Evolutionary conservation across 495 filamentous ascomycete genomes (phyloP).

Genomic region (Trichocladium antarcticum): DNA sequence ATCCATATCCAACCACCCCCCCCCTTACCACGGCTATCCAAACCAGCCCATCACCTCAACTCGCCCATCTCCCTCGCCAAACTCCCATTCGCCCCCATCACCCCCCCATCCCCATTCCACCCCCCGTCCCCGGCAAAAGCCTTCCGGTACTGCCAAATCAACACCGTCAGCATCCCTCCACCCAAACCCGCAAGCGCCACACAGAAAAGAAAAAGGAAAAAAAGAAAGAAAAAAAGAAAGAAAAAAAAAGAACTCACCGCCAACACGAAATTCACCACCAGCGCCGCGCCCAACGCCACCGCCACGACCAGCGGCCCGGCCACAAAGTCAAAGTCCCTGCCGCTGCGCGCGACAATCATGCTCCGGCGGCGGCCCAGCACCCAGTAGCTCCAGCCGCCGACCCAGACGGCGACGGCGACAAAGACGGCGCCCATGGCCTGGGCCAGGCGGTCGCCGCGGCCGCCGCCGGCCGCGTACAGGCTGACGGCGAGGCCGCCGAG

Average conservation of each 20-base stretch:
- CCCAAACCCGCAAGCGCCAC: too few relatives aligned
- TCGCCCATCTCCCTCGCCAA: background rate
- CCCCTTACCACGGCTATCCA: background rate
- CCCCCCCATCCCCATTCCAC: background rate
- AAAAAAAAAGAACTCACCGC: conserved; percentile 30
- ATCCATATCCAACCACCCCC: background rate
- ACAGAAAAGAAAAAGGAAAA: too few relatives aligned
- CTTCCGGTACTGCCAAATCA: background rate
- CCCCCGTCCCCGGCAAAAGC: background rate
- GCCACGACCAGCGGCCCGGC: conserved; percentile 77
- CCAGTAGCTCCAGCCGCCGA: conserved; percentile 76
- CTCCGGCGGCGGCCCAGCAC: conserved; percentile 63
- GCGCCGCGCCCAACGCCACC: conserved; percentile 61
- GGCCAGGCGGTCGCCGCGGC: conserved; percentile 52
- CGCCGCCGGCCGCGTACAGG: conserved; percentile 66
- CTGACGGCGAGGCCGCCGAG: conserved; percentile 72
- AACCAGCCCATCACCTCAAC: background rate
- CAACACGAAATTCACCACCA: conserved; percentile 82
- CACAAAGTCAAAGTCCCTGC: conserved; percentile 82
- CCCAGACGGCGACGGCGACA: conserved; percentile 67
- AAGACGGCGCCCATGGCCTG: conserved; percentile 69
- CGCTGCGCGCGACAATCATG: conserved; percentile 75
- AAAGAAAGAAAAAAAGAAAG: background rate
- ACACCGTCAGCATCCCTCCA: too few relatives aligned
- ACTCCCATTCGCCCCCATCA: background rate